phyloP scores from a whole-genome alignment of 805 yeast genomes.

The Lipomyces anomalus region DNA sequence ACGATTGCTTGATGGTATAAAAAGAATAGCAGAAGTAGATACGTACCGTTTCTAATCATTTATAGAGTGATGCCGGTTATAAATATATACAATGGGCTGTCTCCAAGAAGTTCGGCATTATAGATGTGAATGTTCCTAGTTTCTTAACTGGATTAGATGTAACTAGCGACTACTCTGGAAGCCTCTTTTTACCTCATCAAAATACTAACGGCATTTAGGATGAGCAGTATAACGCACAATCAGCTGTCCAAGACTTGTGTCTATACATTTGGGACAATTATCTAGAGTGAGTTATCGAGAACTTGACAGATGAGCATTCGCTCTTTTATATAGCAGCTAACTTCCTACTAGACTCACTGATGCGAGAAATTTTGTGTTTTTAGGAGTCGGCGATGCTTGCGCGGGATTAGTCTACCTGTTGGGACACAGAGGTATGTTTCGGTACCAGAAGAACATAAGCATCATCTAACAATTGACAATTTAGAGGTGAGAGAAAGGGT shows the following conservation, averaged over 20 bases:
- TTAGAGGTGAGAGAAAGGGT: slow-evolving; percentile 57
- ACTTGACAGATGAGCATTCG: too few species aligned
- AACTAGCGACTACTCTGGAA: background rate
- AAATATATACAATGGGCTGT: slow-evolving; percentile 65
- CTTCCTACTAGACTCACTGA: too few species aligned
- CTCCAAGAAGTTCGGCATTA: slow-evolving; percentile 60
- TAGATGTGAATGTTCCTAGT: slow-evolving; percentile 78
- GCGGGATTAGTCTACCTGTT: slow-evolving; percentile 79
- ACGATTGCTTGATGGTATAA: slow-evolving; percentile 64
- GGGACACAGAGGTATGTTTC: slow-evolving; percentile 86
- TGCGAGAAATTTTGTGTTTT: slow-evolving; percentile 63
- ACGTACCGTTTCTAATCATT: too few species aligned
- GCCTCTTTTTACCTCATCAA: too few species aligned
- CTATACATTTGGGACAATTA: slow-evolving; percentile 88
- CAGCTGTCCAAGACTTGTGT: slow-evolving; percentile 69
- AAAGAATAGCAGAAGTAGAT: too few species aligned
- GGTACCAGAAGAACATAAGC: slow-evolving; percentile 76
- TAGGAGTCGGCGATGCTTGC: slow-evolving; percentile 87
- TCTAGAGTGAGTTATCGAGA: too few species aligned
- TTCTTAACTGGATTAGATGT: slow-evolving; percentile 37
- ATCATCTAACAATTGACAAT: slow-evolving; percentile 85
- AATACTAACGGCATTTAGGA: slow-evolving; percentile 28
- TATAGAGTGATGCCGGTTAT: slow-evolving; percentile 70
- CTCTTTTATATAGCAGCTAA: too few species aligned
- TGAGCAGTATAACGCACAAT: slow-evolving; percentile 39